Evolutionary conservation across 768 basidiomycete genomes (phyloP), one percentile per base, ranked within the genome.

Genomic region (Tylopilus balloui): DNA sequence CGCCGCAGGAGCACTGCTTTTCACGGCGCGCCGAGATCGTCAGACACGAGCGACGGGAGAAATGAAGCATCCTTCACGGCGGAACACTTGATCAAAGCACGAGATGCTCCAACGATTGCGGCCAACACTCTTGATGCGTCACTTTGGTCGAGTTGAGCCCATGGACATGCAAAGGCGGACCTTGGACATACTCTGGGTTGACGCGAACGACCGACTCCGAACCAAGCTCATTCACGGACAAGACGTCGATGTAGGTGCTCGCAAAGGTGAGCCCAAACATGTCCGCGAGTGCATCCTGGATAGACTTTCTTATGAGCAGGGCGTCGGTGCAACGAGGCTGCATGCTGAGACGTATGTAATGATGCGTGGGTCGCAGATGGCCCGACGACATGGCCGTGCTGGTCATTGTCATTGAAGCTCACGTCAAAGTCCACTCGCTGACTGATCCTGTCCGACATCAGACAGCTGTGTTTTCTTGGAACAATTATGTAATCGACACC

Each of bases 261-360:
- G 82, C 73, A 9, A 68, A 67, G 4, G 78, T 77, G 34, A 74
- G 50, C 3, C 85, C 84, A 54, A 84, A 83, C 9, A 73, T 68
- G 56, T 80, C 77, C 8, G 68, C 45, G 34, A 86, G 67, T 0
- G 77, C 72, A 24, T 82, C 78, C 56, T 83, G 80, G 19, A 87
- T 60, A 3, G 71, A 50, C 62, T 80, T 83, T 17, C 83, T 69
- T 23, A 85, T 57, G 36, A 64, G 64, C 7, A 84, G 67, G 15
- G 62, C 67, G 23, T 81, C 78, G 6, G 44, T 52, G 47, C 63
- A 65, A 52, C 51, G 60, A 45, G 63, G 60, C 43, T 50, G 46
- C 45, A 63, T 44, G 29, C 42, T n/a, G 43, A 63, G 50, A 10
- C 54, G 57, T 42, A 63, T 53, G 63, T 63, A 64, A 44, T 53